phyloP scores from a whole-genome alignment of 2,329 filamentous ascomycete genomes.

The Botrytis fragariae region DNA sequence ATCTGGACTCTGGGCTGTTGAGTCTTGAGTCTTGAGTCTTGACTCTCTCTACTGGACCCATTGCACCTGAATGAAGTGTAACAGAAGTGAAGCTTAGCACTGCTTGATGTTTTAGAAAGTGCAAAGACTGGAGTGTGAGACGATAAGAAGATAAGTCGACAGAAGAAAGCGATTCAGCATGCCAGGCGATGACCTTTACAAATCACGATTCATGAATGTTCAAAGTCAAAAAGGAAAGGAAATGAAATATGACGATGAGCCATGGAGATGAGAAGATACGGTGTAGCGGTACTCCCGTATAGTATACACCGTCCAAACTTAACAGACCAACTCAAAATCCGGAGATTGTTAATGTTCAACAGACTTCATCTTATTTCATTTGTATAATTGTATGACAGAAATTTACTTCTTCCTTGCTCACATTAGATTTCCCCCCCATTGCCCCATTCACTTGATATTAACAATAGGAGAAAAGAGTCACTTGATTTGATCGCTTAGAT shows the following conservation, averaged over 20 bases:
- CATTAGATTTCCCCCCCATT: background rate
- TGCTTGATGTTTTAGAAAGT: background rate
- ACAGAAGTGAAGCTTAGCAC: background rate
- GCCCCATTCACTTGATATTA: background rate
- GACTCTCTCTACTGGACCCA: background rate
- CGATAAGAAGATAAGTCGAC: background rate
- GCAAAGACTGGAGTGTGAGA: background rate
- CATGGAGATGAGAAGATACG: background rate
- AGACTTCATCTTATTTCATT: slow-evolving; percentile 3
- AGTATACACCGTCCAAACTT: background rate
- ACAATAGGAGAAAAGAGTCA: background rate
- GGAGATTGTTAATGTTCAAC: slow-evolving; percentile 1
- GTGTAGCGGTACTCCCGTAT: background rate
- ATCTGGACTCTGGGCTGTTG: background rate
- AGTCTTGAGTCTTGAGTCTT: background rate
- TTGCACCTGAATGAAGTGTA: background rate
- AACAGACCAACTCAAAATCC: background rate
- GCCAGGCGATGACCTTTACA: background rate
- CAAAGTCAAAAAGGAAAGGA: background rate
- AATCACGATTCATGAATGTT: background rate
- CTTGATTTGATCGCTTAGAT: background rate
- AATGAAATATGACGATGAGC: background rate
- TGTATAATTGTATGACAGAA: background rate
- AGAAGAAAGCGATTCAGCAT: background rate
- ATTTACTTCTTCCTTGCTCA: background rate